Evolutionary conservation across 164 flowering plant genomes (phyloP), one percentile per base, ranked within the genome.

Genomic region (Sedum album): DNA sequence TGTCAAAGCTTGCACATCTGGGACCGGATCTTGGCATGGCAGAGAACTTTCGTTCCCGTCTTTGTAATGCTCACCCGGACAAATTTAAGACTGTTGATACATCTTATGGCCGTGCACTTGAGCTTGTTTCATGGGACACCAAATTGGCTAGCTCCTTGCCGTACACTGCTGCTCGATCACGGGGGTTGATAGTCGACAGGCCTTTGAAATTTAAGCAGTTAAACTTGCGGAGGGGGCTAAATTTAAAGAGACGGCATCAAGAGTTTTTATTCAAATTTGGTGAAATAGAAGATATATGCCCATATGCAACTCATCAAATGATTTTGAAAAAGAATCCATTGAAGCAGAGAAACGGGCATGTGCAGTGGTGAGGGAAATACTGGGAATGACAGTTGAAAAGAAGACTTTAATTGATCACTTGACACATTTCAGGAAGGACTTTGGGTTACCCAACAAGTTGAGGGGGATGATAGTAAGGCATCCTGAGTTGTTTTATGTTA

Each of bases 21-120:
- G 96, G 76, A n/a, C 93, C 96, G 1, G 96, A 94, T 77, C 87
- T 94, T 31, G 97, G 99, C 15, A 83, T 91, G n/a, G 96, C 97
- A 3, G 80, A 83, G 0, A 88, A 88, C 72, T 94, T 94, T 46
- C 79, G 96, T 1, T 87, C 96, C 83, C 89, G n/a, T 18, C 91
- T 94, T 31, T 91, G 97, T 79, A 85, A 88, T 74, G 86, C 85
- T 39, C 71, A 86, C 61, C 91, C 96, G 0, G 86, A 85, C 10
- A 82, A 76, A 49, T 91, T 94, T 70, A 87, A 80, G 76, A 83
- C 78, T 26, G 83, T 91, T 4, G 92, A 94, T 36, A 90, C 97
- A 30, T 87, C 93, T 23, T 91, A 87, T 70, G 99, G 99, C 21
- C 87, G 93, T 4, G 96, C 96, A 0, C 90, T 94, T 17, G 96